Percentiles rank a stretch among this genome's conserved stretches.
Evolutionary conservation across 169 alveolate species (phyloP).

Genomic region (Plasmodium vivax): DNA sequence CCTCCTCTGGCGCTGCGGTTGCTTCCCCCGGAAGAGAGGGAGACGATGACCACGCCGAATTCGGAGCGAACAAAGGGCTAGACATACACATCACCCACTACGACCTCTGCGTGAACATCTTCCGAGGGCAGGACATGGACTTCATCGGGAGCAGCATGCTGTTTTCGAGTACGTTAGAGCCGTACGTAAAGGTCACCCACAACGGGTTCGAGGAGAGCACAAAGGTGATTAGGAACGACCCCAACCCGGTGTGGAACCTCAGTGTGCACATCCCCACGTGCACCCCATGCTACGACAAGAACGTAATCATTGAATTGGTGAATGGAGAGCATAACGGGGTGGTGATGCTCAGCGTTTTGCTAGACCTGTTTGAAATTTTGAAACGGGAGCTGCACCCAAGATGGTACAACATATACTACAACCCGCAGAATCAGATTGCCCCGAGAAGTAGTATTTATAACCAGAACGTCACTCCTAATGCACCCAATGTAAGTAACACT

Average conservation of each 20-base stretch:
- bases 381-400: slow-evolving; percentile 81
- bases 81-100: slow-evolving; percentile 71
- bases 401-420: slow-evolving; percentile 87
- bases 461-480: slow-evolving; percentile 7
- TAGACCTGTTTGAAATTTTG: slow-evolving; percentile 81
- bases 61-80: slow-evolving; percentile 27
- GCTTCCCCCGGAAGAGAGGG: not conserved
- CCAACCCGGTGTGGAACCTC: slow-evolving; percentile 89
- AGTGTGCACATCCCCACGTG: slow-evolving; percentile 85
- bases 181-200: slow-evolving; percentile 87
- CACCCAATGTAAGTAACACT: not conserved
- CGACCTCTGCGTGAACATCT: slow-evolving; percentile 51
- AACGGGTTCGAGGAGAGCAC: slow-evolving; percentile 86
- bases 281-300: slow-evolving; percentile 83
- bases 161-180: slow-evolving; percentile 79
- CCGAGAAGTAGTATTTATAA: slow-evolving; percentile 69
- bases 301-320: slow-evolving; percentile 79
- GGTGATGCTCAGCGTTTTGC: slow-evolving; percentile 78
- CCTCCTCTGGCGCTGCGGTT: slow-evolving; percentile 11
- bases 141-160: slow-evolving; percentile 56
- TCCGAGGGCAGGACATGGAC: slow-evolving; percentile 66
- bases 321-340: slow-evolving; percentile 83
- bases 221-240: slow-evolving; percentile 82
- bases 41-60: not conserved
- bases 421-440: slow-evolving; percentile 79